Evolutionary conservation across 345 rosid species (phyloP).

Genomic region (Trapa bicornis): DNA sequence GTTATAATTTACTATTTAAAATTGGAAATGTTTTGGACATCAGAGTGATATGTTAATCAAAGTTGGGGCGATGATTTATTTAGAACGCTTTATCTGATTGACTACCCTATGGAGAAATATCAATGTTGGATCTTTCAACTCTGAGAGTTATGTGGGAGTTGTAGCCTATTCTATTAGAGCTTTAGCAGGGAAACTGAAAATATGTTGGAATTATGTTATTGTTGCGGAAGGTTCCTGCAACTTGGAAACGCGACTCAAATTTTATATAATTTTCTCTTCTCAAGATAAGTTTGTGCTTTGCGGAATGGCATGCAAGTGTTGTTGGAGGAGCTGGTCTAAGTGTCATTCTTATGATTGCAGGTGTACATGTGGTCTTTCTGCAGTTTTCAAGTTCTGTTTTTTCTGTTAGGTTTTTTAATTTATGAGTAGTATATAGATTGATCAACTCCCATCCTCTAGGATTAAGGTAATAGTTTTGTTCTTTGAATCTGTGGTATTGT

Average conservation of each 20-base stretch:
- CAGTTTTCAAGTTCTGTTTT: not conserved
- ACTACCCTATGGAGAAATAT: not conserved
- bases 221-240: not conserved
- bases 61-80: not conserved
- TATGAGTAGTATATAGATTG: not conserved
- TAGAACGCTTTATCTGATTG: not conserved
- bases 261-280: not conserved
- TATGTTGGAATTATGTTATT: not conserved
- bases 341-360: not conserved
- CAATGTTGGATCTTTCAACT: not conserved
- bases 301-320: not conserved
- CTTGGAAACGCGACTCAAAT: no score
- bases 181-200: no score
- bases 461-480: not conserved
- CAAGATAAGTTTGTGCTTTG: not conserved
- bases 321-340: not conserved
- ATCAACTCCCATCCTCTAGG: not conserved
- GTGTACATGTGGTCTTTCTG: not conserved
- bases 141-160: not conserved
- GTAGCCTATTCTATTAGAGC: not conserved
- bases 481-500: not conserved
- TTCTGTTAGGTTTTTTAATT: not conserved
- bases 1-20: not conserved
- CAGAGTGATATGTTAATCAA: not conserved
- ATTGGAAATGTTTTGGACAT: not conserved